These are phyloP conservation scores for Apiospora phragmitis DNA, from an alignment of 2,329 filamentous ascomycete genomes.

Conservation along the genomic window DNA sequence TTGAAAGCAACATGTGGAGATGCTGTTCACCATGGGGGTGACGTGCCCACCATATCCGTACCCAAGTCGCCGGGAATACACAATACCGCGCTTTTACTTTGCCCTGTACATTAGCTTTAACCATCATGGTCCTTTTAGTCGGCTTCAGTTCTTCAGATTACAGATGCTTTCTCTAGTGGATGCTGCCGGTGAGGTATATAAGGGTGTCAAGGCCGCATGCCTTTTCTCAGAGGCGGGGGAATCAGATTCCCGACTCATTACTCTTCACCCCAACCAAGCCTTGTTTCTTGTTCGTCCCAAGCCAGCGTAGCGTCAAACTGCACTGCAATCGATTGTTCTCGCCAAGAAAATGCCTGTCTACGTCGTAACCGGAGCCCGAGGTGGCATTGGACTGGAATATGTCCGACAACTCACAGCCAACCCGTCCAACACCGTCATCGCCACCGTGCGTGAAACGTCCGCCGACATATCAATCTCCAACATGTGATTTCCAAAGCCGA, in stretches of 20 bases:
- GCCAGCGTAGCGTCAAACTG: not conserved
- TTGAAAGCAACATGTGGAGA: not conserved
- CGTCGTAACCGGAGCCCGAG: not conserved
- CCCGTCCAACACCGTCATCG: not conserved
- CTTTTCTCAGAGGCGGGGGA: not conserved
- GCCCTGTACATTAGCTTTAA: not conserved
- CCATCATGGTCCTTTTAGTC: not conserved
- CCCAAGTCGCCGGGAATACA: not conserved
- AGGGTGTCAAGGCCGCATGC: not conserved
- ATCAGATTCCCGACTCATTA: not conserved
- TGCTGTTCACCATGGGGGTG: not conserved
- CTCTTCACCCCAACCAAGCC: not conserved
- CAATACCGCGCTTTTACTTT: too few relatives aligned
- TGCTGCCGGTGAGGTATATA: not conserved
- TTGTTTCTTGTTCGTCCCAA: not conserved
- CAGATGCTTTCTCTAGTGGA: not conserved
- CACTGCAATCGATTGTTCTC: not conserved
- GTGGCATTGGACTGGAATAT: conserved; percentile 1
- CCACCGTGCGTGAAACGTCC: not conserved
- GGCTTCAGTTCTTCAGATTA: not conserved
- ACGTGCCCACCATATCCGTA: not conserved
- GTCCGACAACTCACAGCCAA: not conserved
- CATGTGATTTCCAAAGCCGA: not conserved
- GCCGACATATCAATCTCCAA: not conserved
- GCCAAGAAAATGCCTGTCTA: not conserved